Conservation (phyloP, 352 stramenopile species). For the Phytophthora quininea region DNA sequence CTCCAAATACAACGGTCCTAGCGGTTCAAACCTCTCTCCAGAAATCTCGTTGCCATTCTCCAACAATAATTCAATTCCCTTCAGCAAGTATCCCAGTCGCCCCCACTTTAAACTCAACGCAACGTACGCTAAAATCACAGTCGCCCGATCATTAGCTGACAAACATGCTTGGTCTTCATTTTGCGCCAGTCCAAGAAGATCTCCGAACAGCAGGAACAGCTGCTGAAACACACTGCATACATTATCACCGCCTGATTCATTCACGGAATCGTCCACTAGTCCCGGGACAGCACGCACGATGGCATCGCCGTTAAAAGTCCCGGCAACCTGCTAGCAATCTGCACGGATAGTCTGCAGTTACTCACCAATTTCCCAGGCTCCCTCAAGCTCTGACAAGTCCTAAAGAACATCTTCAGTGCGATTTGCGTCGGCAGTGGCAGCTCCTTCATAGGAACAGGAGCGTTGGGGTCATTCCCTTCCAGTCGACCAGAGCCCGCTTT, state of each 20-base stretch:
- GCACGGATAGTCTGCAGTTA: conserved; percentile 46
- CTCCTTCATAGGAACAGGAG: conserved; percentile 42
- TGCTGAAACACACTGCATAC: conserved; percentile 61
- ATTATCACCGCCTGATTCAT: conserved; percentile 1
- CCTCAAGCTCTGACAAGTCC: conserved; percentile 56
- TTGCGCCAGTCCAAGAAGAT: conserved; percentile 31
- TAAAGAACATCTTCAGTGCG: conserved; percentile 75
- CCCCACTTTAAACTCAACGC: conserved; percentile 77
- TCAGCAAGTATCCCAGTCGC: conserved; percentile 55
- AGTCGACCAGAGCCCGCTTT: conserved; percentile 15
- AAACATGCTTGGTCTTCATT: conserved; percentile 9
- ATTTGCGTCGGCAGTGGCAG: conserved; percentile 65
- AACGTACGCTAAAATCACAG: conserved; percentile 55
- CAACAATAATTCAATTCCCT: conserved; percentile 46
- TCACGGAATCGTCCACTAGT: conserved; percentile 25
- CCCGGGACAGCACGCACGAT: conserved; percentile 62
- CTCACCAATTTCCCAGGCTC: conserved; percentile 25
- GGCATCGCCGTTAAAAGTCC: conserved; percentile 60
- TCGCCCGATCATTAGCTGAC: conserved; percentile 32
- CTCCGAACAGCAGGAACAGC: conserved; percentile 50
- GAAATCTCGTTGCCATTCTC: conserved; percentile 25
- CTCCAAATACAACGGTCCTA: conserved; percentile 46
- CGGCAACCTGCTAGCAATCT: conserved; percentile 62
- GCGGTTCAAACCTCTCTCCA: conserved; percentile 24
- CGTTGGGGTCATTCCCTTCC: not conserved